A percentile compares a stretch with the other conserved stretches of the same genome.
phyloP scores from a whole-genome alignment of 345 rosid genomes.

The Euphorbia lathyris region DNA sequence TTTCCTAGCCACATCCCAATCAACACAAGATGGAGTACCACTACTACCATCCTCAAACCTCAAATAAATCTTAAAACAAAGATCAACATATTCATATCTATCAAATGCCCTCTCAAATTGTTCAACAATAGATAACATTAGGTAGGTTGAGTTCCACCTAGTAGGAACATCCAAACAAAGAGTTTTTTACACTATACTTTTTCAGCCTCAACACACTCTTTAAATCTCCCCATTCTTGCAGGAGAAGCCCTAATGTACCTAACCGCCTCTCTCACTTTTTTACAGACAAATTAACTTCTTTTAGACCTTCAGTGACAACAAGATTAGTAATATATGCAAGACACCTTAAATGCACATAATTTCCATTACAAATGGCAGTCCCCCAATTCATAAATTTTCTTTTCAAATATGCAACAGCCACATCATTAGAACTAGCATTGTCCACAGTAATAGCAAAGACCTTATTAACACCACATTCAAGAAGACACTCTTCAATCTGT shows the following conservation, averaged over 20 bases:
- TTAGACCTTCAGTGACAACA: background rate
- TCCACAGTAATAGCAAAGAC: too few relatives aligned
- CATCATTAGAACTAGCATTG: too few relatives aligned
- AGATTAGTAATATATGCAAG: constrained; percentile 1
- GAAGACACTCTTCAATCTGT: background rate
- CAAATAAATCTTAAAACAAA: too few relatives aligned
- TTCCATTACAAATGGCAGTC: background rate
- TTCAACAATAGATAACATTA: too few relatives aligned
- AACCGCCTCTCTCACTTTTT: background rate
- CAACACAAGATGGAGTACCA: too few relatives aligned
- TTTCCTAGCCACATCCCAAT: too few relatives aligned
- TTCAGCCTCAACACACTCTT: background rate
- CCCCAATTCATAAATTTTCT: background rate
- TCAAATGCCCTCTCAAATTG: too few relatives aligned
- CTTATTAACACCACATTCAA: too few relatives aligned
- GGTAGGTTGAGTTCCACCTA: too few relatives aligned
- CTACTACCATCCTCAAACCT: too few relatives aligned
- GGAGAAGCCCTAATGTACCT: background rate
- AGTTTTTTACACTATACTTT: background rate
- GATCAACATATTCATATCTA: too few relatives aligned
- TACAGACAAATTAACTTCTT: background rate
- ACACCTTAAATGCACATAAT: constrained; percentile 1
- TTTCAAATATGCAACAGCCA: background rate
- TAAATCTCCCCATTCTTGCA: background rate
- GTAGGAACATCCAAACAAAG: background rate